A percentile compares a stretch with the other conserved stretches of the same genome.
phyloP scores from a whole-genome alignment of 2,329 filamentous ascomycete genomes.

The Cladosporium cucumerinum region DNA sequence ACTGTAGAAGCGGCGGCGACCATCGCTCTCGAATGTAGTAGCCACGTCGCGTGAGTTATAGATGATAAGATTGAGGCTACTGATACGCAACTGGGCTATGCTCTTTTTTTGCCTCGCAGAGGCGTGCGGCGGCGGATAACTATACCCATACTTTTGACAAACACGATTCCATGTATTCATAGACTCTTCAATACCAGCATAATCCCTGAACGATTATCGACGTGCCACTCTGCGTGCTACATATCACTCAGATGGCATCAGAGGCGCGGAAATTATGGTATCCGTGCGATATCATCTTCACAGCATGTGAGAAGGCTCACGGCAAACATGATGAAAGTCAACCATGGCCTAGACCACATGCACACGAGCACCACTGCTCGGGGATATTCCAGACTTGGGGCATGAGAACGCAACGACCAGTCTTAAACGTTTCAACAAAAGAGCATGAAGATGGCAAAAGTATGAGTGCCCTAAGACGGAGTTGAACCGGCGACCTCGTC shows the following conservation, averaged over 20 bases:
- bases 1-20: no score
- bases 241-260: neutral
- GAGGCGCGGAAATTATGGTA: neutral
- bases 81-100: no score
- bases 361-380: neutral
- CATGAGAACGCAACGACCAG: neutral
- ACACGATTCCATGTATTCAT: neutral
- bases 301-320: neutral
- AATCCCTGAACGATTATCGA: neutral
- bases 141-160: neutral
- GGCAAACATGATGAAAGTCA: neutral
- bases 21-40: no score
- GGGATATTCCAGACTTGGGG: neutral
- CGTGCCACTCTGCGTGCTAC: neutral
- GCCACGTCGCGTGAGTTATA: no score
- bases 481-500: slow-evolving; percentile 16
- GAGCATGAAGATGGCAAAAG: neutral
- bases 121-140: no score
- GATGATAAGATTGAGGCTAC: no score
- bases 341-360: neutral
- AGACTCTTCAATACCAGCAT: neutral
- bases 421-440: neutral
- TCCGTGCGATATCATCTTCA: neutral
- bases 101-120: no score
- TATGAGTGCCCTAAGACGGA: slow-evolving; percentile 14